phyloP scores from a whole-genome alignment of 371 early-diverging fungal genomes.

The Mortierella sp. region DNA sequence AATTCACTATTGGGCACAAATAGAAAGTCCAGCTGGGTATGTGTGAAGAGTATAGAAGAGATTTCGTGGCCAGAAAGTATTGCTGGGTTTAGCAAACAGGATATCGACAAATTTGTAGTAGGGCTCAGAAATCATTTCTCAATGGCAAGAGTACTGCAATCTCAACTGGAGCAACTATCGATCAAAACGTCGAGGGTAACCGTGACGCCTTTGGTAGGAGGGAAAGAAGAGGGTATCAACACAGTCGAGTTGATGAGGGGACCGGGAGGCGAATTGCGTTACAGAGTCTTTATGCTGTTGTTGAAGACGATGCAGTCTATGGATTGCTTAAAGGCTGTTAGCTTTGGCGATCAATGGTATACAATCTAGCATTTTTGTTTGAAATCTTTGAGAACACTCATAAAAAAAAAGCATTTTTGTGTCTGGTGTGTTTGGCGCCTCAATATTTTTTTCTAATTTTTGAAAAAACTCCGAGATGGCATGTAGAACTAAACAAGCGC shows the following conservation, averaged over 20 bases:
- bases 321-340: neutral
- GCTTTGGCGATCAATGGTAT: neutral
- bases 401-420: no score
- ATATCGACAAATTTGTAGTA: neutral
- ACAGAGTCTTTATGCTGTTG: neutral
- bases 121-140: neutral
- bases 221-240: neutral
- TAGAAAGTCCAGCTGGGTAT: neutral
- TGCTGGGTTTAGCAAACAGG: neutral
- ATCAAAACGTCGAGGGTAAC: neutral
- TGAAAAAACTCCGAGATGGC: no score
- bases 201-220: neutral
- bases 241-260: neutral
- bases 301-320: neutral
- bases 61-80: neutral
- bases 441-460: no score
- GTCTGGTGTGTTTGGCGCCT: no score
- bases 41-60: neutral
- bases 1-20: neutral
- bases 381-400: no score
- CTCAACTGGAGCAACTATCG: neutral
- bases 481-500: no score
- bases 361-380: neutral
- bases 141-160: neutral
- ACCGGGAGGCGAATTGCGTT: neutral